These are phyloP conservation scores for Dentipellis fragilis DNA, from an alignment of 768 basidiomycete genomes.

Conservation along the genomic window DNA sequence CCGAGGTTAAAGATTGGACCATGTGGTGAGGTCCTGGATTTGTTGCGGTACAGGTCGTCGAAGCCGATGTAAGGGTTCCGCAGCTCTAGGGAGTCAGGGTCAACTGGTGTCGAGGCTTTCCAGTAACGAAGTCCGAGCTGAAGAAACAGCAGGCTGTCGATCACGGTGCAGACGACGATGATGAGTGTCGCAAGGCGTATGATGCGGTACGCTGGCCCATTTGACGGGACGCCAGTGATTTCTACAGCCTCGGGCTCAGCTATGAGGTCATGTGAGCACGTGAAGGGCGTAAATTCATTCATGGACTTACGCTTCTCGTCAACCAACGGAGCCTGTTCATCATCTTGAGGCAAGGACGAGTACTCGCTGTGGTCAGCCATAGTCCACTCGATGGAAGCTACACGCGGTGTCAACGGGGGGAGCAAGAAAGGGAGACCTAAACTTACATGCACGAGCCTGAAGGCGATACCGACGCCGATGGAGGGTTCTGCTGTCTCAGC, in stretches of 20 bases:
- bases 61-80: slow-evolving; percentile 7
- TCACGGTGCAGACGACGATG: background rate
- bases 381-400: background rate
- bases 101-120: background rate
- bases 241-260: background rate
- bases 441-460: background rate
- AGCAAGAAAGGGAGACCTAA: background rate
- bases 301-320: background rate
- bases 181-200: background rate
- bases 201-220: background rate
- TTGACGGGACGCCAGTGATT: background rate
- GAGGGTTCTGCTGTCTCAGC: background rate
- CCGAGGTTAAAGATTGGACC: background rate
- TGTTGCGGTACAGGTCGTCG: slow-evolving; percentile 2
- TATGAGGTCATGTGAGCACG: background rate
- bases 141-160: background rate
- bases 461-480: background rate
- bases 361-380: background rate
- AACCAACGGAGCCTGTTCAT: background rate
- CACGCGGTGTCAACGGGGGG: background rate
- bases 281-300: background rate
- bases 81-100: background rate
- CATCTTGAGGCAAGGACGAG: background rate
- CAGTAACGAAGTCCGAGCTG: background rate
- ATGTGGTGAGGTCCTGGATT: background rate